phyloP scores from a whole-genome alignment of 2,329 filamentous ascomycete species.

The Acephala macrosclerotiorum region DNA sequence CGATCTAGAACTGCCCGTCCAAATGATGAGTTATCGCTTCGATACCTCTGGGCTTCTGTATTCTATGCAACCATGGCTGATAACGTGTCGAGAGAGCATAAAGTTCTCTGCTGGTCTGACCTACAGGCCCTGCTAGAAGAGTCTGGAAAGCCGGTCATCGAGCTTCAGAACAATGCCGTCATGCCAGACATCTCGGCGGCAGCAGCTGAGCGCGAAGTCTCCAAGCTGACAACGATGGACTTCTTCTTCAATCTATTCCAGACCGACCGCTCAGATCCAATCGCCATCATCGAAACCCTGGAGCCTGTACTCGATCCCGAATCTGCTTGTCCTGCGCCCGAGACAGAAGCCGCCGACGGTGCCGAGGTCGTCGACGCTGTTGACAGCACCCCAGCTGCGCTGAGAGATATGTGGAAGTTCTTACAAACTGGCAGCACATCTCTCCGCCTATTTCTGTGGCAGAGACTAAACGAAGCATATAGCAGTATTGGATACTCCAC shows the following conservation, averaged over 20 bases:
- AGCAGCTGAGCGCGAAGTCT: conserved; percentile 90
- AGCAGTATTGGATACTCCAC: conserved; percentile 82
- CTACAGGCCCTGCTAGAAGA: conserved; percentile 61
- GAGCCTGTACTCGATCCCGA: conserved; percentile 88
- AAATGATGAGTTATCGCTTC: conserved; percentile 54
- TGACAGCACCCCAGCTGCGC: conserved; percentile 46
- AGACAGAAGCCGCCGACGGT: conserved; percentile 26
- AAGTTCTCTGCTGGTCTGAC: conserved; percentile 68
- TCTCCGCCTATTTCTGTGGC: conserved; percentile 87
- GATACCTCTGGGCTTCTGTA: conserved; percentile 72
- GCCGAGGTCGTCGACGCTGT: conserved; percentile 26
- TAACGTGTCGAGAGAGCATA: conserved; percentile 62
- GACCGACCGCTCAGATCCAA: conserved; percentile 79
- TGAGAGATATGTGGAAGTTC: conserved; percentile 86
- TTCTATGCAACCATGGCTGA: conserved; percentile 65
- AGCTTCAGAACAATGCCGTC: conserved; percentile 82
- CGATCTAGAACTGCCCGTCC: conserved; percentile 34
- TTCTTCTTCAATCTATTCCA: conserved; percentile 93
- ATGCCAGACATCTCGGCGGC: conserved; percentile 86
- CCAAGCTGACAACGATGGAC: conserved; percentile 92
- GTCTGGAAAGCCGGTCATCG: conserved; percentile 58
- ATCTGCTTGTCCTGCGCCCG: conserved; percentile 53
- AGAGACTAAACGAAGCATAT: conserved; percentile 89
- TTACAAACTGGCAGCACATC: conserved; percentile 82
- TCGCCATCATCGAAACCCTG: conserved; percentile 86